phyloP scores from a whole-genome alignment of 1,139 yeast species.

The Saccharomyces hybrid region DNA sequence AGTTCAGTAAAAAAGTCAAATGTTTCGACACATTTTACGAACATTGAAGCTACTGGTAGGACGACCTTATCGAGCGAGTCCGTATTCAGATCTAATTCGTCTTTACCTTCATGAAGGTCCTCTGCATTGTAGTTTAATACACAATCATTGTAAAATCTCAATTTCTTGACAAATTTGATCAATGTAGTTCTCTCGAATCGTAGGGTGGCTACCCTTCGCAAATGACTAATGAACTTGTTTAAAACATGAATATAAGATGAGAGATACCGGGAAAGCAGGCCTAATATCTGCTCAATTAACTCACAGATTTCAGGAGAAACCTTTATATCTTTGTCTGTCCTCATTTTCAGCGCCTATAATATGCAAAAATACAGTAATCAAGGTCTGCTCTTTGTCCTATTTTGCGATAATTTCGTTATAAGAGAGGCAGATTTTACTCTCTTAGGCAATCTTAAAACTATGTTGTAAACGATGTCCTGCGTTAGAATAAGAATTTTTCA shows the following conservation, averaged over 20 bases:
- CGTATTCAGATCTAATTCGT: neutral
- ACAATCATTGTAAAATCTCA: conserved; percentile 28
- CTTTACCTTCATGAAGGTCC: conserved; percentile 5
- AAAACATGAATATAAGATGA: conserved; percentile 26
- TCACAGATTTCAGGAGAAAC: neutral
- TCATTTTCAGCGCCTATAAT: neutral
- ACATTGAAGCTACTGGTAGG: conserved; percentile 19
- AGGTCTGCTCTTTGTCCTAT: neutral
- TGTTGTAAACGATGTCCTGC: neutral
- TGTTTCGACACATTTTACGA: conserved; percentile 25
- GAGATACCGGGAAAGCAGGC: conserved; percentile 21
- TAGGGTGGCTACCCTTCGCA: conserved; percentile 27
- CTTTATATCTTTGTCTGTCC: neutral
- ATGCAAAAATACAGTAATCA: neutral
- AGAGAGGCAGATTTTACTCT: neutral
- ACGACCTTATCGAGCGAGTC: conserved; percentile 8
- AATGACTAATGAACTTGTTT: conserved; percentile 28
- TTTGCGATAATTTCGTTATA: neutral
- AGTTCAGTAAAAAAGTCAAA: conserved; percentile 29
- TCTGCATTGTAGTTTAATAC: conserved; percentile 12
- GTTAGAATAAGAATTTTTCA: neutral
- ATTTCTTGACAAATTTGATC: conserved; percentile 31
- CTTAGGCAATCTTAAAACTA: neutral
- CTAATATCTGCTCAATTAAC: conserved; percentile 7
- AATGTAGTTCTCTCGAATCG: conserved; percentile 30